Conservation (phyloP, 208 protist genomes). For the Naegleria gruberi region DNA sequence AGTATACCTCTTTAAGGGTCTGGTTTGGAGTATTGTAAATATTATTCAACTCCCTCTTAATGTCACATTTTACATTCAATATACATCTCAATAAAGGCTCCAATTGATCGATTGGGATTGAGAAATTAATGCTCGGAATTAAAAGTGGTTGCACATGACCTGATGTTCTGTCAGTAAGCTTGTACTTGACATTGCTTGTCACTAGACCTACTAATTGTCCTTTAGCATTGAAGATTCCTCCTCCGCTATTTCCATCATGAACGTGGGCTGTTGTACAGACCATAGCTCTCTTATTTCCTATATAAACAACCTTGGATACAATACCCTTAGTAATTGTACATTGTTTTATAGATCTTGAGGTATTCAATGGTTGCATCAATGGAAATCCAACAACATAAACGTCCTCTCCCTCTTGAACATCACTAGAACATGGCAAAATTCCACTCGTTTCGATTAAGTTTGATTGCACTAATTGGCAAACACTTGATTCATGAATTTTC, state of each 20-base stretch:
- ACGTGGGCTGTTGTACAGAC: not conserved
- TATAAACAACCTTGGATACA: not conserved
- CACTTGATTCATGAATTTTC: not conserved
- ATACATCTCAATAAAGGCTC: not conserved
- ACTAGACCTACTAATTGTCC: not conserved
- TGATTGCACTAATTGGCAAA: not conserved
- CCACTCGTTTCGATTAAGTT: not conserved
- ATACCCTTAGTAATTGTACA: conserved; percentile 9
- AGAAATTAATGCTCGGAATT: not conserved
- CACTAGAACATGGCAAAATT: not conserved
- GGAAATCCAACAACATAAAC: conserved; percentile 12
- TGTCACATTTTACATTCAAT: not conserved
- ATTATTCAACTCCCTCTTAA: not conserved
- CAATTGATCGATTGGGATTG: not conserved
- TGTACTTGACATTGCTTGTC: not conserved
- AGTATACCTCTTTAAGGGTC: not conserved
- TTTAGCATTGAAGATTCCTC: not conserved
- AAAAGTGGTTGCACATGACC: not conserved
- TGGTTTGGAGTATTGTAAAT: not conserved
- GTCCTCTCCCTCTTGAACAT: not conserved
- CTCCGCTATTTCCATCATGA: conserved; percentile 18
- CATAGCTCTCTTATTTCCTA: not conserved
- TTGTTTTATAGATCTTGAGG: not conserved
- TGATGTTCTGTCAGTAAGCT: not conserved
- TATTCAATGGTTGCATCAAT: not conserved